These are phyloP conservation scores for Rauvolfia tetraphylla DNA, from an alignment of 257 asterid genomes.

Conservation along the genomic window DNA sequence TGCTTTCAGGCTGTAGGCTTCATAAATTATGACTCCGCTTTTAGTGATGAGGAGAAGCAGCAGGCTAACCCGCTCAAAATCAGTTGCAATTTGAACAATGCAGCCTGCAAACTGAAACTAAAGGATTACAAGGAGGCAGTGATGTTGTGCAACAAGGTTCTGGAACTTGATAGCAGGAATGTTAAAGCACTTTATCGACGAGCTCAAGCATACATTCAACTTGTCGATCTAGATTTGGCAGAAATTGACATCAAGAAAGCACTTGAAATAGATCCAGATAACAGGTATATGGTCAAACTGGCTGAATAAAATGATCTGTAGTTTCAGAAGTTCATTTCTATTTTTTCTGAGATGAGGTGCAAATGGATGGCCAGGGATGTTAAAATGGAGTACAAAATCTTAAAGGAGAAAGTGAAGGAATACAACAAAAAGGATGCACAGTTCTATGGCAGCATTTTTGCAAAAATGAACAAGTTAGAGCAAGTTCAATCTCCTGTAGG, in stretches of 20 bases:
- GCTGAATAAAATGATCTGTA: background rate
- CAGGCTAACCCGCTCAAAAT: conserved; percentile 38
- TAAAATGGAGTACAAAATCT: conserved; percentile 45
- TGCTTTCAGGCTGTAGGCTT: conserved; percentile 39
- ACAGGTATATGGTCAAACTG: conserved; percentile 27
- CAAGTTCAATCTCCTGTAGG: conserved; percentile 34
- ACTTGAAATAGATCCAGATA: conserved; percentile 60
- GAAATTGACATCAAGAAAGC: conserved; percentile 58
- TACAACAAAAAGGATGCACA: conserved; percentile 54
- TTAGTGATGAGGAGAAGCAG: conserved; percentile 52
- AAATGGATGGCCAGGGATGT: conserved; percentile 44
- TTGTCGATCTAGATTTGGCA: conserved; percentile 53
- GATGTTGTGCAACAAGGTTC: conserved; percentile 44
- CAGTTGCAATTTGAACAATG: conserved; percentile 47
- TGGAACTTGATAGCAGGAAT: conserved; percentile 42
- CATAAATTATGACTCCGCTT: conserved; percentile 44
- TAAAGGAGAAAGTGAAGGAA: conserved; percentile 52
- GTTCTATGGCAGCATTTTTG: conserved; percentile 51
- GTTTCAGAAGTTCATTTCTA: background rate
- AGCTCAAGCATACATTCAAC: conserved; percentile 55
- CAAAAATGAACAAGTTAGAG: conserved; percentile 45
- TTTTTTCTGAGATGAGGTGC: background rate
- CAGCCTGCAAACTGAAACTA: conserved; percentile 63
- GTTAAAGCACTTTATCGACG: conserved; percentile 64
- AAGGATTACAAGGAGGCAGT: conserved; percentile 53